Evolutionary conservation across 305 asterid genomes (phyloP).

Genomic region (Lippia alba): DNA sequence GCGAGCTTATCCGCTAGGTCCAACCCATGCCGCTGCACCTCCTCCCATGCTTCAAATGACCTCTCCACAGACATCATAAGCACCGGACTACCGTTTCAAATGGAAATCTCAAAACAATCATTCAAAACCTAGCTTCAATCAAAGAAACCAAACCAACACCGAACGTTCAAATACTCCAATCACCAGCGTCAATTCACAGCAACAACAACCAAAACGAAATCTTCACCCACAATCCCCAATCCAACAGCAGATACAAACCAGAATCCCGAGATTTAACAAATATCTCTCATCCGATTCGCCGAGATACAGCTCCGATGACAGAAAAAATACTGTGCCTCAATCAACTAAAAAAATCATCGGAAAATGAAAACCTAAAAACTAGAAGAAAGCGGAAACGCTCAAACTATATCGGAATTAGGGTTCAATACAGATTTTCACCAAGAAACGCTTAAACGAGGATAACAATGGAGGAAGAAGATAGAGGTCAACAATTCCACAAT

Average conservation of each 20-base stretch:
- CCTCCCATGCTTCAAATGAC: slow-evolving; percentile 98
- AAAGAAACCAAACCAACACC: neutral
- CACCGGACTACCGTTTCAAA: slow-evolving; percentile 15
- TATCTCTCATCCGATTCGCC: slow-evolving; percentile 6
- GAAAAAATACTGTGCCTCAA: neutral
- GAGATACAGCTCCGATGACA: neutral
- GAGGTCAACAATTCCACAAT: slow-evolving; percentile 8
- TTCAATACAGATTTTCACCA: slow-evolving; percentile 13
- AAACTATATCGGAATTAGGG: slow-evolving; percentile 6
- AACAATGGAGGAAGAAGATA: neutral
- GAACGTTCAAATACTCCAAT: neutral
- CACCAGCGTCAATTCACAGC: slow-evolving; percentile 5
- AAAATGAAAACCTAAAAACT: neutral
- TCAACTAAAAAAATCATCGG: neutral
- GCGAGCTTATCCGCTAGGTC: slow-evolving; percentile 89
- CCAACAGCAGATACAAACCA: neutral
- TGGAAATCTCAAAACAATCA: slow-evolving; percentile 24
- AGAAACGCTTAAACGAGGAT: slow-evolving; percentile 1
- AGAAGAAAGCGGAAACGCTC: neutral
- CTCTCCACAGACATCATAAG: slow-evolving; percentile 91
- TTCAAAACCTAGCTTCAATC: slow-evolving; percentile 9
- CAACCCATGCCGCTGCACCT: slow-evolving; percentile 95
- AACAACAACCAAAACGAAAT: slow-evolving; percentile 4
- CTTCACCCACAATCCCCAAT: slow-evolving; percentile 28
- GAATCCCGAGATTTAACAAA: slow-evolving; percentile 29